Conservation (phyloP, 1,284 basidiomycete genomes). For the Kwoniella shivajii region DNA sequence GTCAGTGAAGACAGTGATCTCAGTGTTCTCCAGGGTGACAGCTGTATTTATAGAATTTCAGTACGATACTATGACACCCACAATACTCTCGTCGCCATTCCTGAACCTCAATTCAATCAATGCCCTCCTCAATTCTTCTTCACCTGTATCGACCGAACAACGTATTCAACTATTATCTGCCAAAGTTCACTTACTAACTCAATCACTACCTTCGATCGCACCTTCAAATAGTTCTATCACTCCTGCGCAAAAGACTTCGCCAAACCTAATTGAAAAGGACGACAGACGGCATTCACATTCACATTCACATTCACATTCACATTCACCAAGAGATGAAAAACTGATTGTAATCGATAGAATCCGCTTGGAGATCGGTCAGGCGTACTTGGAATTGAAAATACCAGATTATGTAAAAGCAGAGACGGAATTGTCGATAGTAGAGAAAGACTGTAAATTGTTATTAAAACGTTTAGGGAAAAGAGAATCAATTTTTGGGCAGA, state of each 20-base stretch:
- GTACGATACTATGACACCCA: too few species aligned
- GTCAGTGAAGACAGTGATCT: too few species aligned
- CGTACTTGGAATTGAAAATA: conserved; percentile 16
- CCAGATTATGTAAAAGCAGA: conserved; percentile 27
- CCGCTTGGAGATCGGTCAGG: conserved; percentile 31
- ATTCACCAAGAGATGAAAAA: background rate
- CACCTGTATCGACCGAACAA: conserved; percentile 5
- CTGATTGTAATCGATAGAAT: conserved; percentile 19
- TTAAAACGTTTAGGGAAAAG: conserved; percentile 11
- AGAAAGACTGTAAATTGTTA: conserved; percentile 24
- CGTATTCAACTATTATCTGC: conserved; percentile 39
- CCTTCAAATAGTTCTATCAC: background rate
- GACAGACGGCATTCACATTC: background rate
- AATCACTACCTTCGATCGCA: background rate
- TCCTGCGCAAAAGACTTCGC: background rate
- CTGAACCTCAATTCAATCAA: conserved; percentile 25
- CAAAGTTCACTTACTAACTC: conserved; percentile 32
- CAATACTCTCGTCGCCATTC: conserved; percentile 24
- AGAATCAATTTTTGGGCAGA: background rate
- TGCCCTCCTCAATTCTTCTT: conserved; percentile 18
- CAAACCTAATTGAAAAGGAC: background rate
- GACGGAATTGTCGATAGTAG: conserved; percentile 27
- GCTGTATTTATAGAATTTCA: too few species aligned
- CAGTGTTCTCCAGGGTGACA: too few species aligned
- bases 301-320: background rate